A percentile compares a stretch with the other conserved stretches of the same genome.
These are phyloP conservation scores for Penicilliopsis zonata DNA, from an alignment of 495 filamentous ascomycete genomes.

Conservation along the genomic window DNA sequence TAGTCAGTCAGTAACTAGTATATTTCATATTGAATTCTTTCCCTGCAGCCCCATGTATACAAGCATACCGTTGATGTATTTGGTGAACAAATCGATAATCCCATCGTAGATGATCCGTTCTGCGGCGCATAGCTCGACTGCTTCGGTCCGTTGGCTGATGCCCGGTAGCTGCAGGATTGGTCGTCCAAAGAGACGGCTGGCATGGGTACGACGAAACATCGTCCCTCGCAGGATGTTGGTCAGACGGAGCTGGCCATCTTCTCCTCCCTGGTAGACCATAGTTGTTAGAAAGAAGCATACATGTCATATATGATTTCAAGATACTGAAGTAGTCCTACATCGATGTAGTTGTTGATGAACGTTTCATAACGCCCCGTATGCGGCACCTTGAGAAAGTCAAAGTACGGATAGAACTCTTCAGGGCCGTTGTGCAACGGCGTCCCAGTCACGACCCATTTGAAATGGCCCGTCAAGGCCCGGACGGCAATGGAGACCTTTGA, in stretches of 20 bases:
- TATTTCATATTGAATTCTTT: too few relatives aligned
- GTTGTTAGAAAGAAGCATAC: not conserved
- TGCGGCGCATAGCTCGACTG: constrained; percentile 30
- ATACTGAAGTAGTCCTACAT: constrained; percentile 6
- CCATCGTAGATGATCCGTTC: constrained; percentile 38
- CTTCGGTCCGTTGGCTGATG: constrained; percentile 16
- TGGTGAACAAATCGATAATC: constrained; percentile 21
- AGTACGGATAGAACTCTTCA: constrained; percentile 45
- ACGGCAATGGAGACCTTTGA: constrained; percentile 39
- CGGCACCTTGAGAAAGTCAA: constrained; percentile 44
- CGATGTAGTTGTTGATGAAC: constrained; percentile 40
- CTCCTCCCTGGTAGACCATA: constrained; percentile 9
- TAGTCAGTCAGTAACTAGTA: not conserved
- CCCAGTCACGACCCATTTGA: constrained; percentile 49
- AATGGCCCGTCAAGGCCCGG: constrained; percentile 33
- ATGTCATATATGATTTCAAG: too few relatives aligned
- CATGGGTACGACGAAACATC: constrained; percentile 41
- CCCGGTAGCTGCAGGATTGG: constrained; percentile 45
- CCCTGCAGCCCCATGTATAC: too few relatives aligned
- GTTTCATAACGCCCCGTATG: constrained; percentile 21
- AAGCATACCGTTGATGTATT: constrained; percentile 19
- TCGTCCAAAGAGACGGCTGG: constrained; percentile 36
- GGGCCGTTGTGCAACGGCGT: constrained; percentile 39
- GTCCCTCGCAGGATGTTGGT: constrained; percentile 26
- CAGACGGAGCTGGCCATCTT: constrained; percentile 16